A percentile compares a stretch with the other conserved stretches of the same genome.
These are phyloP conservation scores for Colletotrichum karsti DNA, from an alignment of 2,329 filamentous ascomycete species.

Conservation along the genomic window DNA sequence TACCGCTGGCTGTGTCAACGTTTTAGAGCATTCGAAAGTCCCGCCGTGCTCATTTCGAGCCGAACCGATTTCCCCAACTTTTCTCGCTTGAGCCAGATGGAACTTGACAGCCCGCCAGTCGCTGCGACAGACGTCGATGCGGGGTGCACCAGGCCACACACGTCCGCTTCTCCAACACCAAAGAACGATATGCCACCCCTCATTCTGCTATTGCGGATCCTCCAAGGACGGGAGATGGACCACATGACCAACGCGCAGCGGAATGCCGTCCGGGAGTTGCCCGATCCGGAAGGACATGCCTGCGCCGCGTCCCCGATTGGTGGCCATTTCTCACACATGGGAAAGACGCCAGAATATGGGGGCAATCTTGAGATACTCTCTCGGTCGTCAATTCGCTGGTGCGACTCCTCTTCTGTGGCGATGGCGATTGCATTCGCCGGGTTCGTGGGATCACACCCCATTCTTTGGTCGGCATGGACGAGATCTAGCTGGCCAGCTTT, in stretches of 20 bases:
- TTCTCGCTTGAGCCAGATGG: not conserved
- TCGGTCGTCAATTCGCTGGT: not conserved
- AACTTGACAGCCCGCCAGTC: not conserved
- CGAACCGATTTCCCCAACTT: not conserved
- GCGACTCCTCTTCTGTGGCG: not conserved
- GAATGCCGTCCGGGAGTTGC: slow-evolving; percentile 24
- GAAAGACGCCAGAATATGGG: not conserved
- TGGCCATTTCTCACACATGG: slow-evolving; percentile 10
- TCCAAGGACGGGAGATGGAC: not conserved
- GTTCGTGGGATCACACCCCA: not conserved
- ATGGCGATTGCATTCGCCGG: not conserved
- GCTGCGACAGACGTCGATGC: not conserved
- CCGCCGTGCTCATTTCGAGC: not conserved
- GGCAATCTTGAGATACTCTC: not conserved
- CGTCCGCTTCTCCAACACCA: not conserved
- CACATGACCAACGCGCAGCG: slow-evolving; percentile 26
- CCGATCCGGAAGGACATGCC: slow-evolving; percentile 14
- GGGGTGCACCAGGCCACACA: slow-evolving; percentile 2
- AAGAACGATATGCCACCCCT: too few species aligned
- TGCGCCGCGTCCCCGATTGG: slow-evolving; percentile 18
- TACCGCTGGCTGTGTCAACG: not conserved
- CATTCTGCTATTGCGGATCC: not conserved
- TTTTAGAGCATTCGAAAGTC: too few species aligned
- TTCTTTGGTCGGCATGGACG: too few species aligned
- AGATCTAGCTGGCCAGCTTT: too few species aligned